Base-by-base conservation (phyloP, 768 basidiomycete species). In the Russula sp. region DNA sequence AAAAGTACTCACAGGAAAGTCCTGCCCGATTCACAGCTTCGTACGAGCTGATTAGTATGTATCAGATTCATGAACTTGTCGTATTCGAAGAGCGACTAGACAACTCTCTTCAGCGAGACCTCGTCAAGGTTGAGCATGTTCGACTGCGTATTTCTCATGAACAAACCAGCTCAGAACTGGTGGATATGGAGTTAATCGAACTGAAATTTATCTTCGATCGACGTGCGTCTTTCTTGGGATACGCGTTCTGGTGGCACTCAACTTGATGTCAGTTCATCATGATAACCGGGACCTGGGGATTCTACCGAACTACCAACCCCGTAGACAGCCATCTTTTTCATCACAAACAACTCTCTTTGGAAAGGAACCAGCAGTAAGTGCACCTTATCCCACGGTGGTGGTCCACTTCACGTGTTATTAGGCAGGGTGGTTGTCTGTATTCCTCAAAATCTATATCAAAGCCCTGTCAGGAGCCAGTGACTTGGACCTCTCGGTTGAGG, bases 241-340 rank as follows among this genome's bases (percentile, higher is more conserved):
- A 34, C 32, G 11, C 20, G 26, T n/a, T 57, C 49, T 38, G 5
- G 32, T 26, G 49, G 4, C 34, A 46, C 63, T 14, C 38, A 42
- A 65, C n/a, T 28, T 3, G 54, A 46, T 61, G n/a, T 14, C 70
- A 90, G 87, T 79, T 61, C 89, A 94, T 67, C 80, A 87, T 61
- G 94, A 96, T 74, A 95, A 96, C 73, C 88, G 94, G 9, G 94
- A 96, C 75, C 87, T 89, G 69, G 79, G 80, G 44, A 85, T 94
- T 53, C 75, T 95, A 28, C 84, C 89, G 8, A 86, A 86, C 72
- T 90, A 91, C 69, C 93, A 95, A 69, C 89, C 90, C 0, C 76
- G 71, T 48, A 74, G 72, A 40, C 77, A 76, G 24, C 72, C 78
- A 11, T 75, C 81, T 6, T 80, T 93, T 61, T 80, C 87, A 67